phyloP scores from a whole-genome alignment of 345 rosid species.

The Luvunga scandens region DNA sequence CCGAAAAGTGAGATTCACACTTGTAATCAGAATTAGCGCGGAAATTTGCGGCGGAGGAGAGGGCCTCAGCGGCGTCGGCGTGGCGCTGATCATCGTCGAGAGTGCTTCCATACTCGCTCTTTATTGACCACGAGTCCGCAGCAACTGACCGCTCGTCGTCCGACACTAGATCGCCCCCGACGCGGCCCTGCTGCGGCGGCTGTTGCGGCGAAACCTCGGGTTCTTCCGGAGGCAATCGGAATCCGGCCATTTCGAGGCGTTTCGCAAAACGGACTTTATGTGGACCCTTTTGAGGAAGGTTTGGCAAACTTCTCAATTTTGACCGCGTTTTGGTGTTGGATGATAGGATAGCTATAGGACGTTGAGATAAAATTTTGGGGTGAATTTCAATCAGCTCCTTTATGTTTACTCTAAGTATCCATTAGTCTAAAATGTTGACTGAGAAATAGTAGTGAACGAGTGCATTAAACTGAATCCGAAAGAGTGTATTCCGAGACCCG shows the following conservation, averaged over 20 bases:
- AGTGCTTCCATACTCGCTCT: slow-evolving; percentile 97
- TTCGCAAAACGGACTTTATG: not conserved
- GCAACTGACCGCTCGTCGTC: slow-evolving; percentile 97
- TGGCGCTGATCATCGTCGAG: slow-evolving; percentile 99
- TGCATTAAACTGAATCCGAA: not conserved
- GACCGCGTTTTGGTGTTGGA: not conserved
- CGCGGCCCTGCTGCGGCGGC: slow-evolving; percentile 21
- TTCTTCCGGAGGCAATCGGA: slow-evolving; percentile 56
- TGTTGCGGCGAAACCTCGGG: slow-evolving; percentile 42
- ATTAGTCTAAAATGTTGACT: not conserved
- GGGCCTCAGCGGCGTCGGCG: slow-evolving; percentile 90
- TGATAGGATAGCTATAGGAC: too few species aligned
- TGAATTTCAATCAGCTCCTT: not conserved
- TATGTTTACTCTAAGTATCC: not conserved
- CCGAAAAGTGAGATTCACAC: slow-evolving; percentile 18
- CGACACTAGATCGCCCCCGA: slow-evolving; percentile 62
- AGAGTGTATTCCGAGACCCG: too few species aligned
- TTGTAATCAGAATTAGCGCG: slow-evolving; percentile 80
- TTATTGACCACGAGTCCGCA: slow-evolving; percentile 98
- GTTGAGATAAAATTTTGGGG: not conserved
- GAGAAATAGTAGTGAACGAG: too few species aligned
- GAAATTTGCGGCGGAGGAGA: slow-evolving; percentile 67
- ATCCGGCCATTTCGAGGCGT: slow-evolving; percentile 51
- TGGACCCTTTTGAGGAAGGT: not conserved
- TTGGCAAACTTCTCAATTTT: not conserved